Percentiles rank a stretch among this genome's conserved stretches.
Conservation (phyloP, 106 monocot genomes). For the Ottelia alismoides region DNA sequence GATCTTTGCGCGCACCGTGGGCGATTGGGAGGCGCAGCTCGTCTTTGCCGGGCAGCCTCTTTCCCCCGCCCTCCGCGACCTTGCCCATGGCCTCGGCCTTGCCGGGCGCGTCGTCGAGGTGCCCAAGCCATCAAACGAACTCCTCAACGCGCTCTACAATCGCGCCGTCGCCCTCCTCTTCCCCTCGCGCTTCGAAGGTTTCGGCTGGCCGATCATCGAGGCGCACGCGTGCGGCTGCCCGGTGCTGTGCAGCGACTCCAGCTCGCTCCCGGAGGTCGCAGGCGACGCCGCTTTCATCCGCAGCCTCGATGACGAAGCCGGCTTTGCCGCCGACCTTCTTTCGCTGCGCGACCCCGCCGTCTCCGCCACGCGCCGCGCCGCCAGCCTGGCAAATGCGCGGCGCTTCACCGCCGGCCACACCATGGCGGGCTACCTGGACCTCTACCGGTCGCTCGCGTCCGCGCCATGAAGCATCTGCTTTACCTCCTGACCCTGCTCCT, state of each 20-base stretch:
- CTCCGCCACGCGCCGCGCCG: no score
- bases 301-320: not conserved
- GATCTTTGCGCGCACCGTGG: not conserved
- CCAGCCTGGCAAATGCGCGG: not conserved
- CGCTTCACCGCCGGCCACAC: not conserved
- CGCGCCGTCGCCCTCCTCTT: not conserved
- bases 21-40: not conserved
- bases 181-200: not conserved
- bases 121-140: not conserved
- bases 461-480: no score
- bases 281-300: not conserved
- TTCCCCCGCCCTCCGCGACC: no score
- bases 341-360: not conserved
- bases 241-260: not conserved
- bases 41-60: not conserved
- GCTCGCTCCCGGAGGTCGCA: not conserved
- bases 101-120: not conserved
- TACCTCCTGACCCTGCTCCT: no score
- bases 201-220: not conserved
- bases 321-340: not conserved
- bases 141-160: not conserved
- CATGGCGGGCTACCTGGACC: not conserved
- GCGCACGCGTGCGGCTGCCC: not conserved
- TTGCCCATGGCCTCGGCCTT: not conserved
- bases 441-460: not conserved